Conservation (phyloP, 352 stramenopile genomes). For the Pythium vanterpoolii region DNA sequence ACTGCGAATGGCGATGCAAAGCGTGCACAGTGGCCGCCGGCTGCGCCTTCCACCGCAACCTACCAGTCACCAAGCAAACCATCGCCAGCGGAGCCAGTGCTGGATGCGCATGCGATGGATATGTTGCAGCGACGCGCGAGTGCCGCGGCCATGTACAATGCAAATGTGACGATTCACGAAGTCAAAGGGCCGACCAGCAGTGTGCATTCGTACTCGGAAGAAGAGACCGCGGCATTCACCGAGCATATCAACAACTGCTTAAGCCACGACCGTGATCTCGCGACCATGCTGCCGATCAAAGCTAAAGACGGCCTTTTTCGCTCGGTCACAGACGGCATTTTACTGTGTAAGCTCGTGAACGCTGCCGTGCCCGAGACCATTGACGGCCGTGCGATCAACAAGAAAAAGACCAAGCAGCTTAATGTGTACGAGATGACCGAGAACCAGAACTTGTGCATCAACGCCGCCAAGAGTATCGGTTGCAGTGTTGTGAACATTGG, state of each 20-base stretch:
- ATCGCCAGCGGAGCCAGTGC: conserved; percentile 13
- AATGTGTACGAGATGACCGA: conserved; percentile 89
- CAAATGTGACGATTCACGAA: conserved; percentile 72
- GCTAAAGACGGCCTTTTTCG: conserved; percentile 78
- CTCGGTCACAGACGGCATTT: conserved; percentile 76
- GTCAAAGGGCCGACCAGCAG: conserved; percentile 73
- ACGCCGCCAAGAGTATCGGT: conserved; percentile 91
- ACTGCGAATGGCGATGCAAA: conserved; percentile 29
- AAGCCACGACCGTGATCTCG: conserved; percentile 58
- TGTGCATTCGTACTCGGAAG: conserved; percentile 87
- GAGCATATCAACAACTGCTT: conserved; percentile 92
- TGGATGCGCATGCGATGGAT: conserved; percentile 53
- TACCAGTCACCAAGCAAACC: conserved; percentile 13
- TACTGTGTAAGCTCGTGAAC: conserved; percentile 93
- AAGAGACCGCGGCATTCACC: conserved; percentile 89
- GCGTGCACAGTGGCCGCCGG: conserved; percentile 48
- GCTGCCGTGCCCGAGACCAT: conserved; percentile 90
- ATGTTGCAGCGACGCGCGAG: conserved; percentile 62
- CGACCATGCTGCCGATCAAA: conserved; percentile 69
- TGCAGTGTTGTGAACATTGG: conserved; percentile 94
- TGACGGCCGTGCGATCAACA: conserved; percentile 87
- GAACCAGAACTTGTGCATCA: conserved; percentile 93
- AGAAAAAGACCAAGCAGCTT: conserved; percentile 66
- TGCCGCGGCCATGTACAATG: conserved; percentile 52
- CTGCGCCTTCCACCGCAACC: conserved; percentile 31